Evolutionary conservation across 495 filamentous ascomycete species (phyloP).

Genomic region (Tuber borchii): DNA sequence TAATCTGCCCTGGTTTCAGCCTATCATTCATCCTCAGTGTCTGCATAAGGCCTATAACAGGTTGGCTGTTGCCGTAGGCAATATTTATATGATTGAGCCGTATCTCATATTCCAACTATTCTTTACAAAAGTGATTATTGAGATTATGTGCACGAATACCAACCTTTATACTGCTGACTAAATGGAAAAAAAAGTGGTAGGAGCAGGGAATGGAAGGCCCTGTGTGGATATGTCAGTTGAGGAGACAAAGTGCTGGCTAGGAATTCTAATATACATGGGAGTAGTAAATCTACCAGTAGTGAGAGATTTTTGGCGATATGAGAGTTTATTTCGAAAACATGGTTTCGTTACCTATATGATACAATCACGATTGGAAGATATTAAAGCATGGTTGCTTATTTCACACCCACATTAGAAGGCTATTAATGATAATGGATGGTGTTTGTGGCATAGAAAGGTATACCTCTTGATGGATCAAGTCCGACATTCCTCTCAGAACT

Average conservation of each 20-base stretch:
- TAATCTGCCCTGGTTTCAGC: slow-evolving; percentile 14
- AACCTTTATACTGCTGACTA: slow-evolving; percentile 14
- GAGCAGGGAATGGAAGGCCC: slow-evolving; percentile 7
- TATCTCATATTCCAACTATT: slow-evolving; percentile 13
- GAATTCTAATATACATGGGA: slow-evolving; percentile 27
- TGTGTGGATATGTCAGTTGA: neutral
- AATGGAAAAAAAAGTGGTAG: neutral
- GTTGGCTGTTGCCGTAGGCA: neutral
- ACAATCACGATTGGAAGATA: slow-evolving; percentile 13
- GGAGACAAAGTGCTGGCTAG: slow-evolving; percentile 9
- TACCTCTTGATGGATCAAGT: too few species aligned
- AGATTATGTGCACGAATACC: slow-evolving; percentile 11
- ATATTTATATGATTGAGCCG: slow-evolving; percentile 10
- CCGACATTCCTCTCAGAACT: neutral
- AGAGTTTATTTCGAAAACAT: neutral
- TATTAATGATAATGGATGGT: too few species aligned
- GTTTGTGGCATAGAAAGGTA: too few species aligned
- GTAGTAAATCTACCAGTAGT: slow-evolving; percentile 8
- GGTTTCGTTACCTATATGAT: slow-evolving; percentile 8
- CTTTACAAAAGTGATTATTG: slow-evolving; percentile 8
- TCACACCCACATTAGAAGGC: neutral
- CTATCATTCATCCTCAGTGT: slow-evolving; percentile 4
- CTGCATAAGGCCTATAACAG: slow-evolving; percentile 16
- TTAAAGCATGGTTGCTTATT: neutral
- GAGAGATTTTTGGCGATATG: slow-evolving; percentile 7